phyloP scores from a whole-genome alignment of 2,329 filamentous ascomycete genomes.

The Talaromyces piceae region DNA sequence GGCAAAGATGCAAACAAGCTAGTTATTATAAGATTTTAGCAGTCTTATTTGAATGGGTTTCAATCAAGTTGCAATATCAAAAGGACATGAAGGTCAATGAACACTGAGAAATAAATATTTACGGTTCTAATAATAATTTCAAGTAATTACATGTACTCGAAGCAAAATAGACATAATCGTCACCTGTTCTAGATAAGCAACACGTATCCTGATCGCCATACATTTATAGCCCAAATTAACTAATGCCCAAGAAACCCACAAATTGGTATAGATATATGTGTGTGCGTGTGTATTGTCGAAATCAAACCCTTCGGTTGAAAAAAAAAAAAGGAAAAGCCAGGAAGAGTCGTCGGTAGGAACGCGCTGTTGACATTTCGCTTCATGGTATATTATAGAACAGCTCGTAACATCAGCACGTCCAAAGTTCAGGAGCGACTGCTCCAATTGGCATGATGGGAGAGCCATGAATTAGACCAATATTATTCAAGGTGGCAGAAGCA shows the following conservation, averaged over 20 bases:
- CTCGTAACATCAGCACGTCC: conserved; percentile 21
- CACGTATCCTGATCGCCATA: not conserved
- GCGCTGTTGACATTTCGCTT: not conserved
- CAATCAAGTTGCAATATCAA: not conserved
- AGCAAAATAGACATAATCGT: not conserved
- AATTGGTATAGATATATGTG: conserved; percentile 1
- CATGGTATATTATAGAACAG: not conserved
- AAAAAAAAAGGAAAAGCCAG: not conserved
- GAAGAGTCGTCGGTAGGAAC: not conserved
- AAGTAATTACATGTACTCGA: not conserved
- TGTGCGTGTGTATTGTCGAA: not conserved
- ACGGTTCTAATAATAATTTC: not conserved
- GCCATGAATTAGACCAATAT: conserved; percentile 26
- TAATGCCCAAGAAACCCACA: not conserved
- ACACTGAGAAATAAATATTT: not conserved
- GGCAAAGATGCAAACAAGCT: not conserved
- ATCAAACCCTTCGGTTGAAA: not conserved
- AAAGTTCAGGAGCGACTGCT: conserved; percentile 28
- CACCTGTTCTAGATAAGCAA: not conserved
- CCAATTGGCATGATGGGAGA: conserved; percentile 26
- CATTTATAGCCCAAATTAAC: not conserved
- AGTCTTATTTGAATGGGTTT: too few relatives aligned
- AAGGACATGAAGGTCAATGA: not conserved
- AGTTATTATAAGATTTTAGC: not conserved
- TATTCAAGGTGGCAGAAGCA: conserved; percentile 18